Evolutionary conservation across 257 asterid species (phyloP).

Genomic region (Paraleonurus japonicus): DNA sequence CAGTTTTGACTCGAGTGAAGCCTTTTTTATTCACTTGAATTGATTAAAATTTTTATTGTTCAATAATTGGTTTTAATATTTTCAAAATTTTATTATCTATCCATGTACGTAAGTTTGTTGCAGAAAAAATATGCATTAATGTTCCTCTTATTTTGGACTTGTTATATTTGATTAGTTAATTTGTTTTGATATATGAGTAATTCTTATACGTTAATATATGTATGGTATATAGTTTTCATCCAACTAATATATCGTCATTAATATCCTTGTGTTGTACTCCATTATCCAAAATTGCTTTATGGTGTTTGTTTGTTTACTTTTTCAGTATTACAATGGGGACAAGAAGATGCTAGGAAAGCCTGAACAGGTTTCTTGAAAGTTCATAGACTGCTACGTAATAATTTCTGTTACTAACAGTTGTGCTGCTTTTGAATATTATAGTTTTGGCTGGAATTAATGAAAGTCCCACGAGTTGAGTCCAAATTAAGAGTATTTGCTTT

Average conservation of each 20-base stretch:
- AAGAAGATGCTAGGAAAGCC: conserved; percentile 92
- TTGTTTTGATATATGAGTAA: too few species aligned
- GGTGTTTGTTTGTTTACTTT: too few species aligned
- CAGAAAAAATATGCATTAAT: not conserved
- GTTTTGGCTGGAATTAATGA: conserved; percentile 93
- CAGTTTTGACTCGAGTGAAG: not conserved
- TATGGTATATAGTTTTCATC: too few species aligned
- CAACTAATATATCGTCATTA: too few species aligned
- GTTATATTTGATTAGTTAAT: conserved; percentile 59
- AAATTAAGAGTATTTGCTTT: conserved; percentile 92
- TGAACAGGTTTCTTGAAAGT: conserved; percentile 64
- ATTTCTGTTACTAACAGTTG: conserved; percentile 23
- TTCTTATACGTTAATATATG: too few species aligned
- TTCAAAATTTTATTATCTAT: not conserved
- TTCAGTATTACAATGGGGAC: conserved; percentile 35
- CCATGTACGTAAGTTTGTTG: not conserved
- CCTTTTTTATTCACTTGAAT: not conserved
- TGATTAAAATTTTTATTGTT: not conserved
- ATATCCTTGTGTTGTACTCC: too few species aligned
- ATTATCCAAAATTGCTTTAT: too few species aligned
- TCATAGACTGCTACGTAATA: conserved; percentile 11
- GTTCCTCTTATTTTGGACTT: too few species aligned
- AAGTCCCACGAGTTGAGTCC: conserved; percentile 94
- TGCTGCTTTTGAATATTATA: conserved; percentile 35
- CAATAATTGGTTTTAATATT: too few species aligned